A percentile compares a stretch with the other conserved stretches of the same genome.
Evolutionary conservation across 2,329 filamentous ascomycete genomes (phyloP).

Genomic region (Mariannaea sp.): DNA sequence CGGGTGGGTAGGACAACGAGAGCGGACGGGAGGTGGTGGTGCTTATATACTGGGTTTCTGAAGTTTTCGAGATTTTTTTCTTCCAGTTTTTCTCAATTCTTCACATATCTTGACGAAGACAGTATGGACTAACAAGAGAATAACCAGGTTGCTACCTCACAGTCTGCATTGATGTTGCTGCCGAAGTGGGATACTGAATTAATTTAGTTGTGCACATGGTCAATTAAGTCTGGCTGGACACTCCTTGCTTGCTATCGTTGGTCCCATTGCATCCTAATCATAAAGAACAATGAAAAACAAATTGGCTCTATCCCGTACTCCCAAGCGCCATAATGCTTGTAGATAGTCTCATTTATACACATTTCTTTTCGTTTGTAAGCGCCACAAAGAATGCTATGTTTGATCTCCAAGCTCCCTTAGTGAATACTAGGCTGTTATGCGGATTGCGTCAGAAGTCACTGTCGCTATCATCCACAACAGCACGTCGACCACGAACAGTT

Average conservation of each 20-base stretch:
- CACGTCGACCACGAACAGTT: constrained; percentile 35
- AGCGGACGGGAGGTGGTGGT: constrained; percentile 47
- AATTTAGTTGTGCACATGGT: neutral
- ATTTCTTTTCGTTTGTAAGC: neutral
- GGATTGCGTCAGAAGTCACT: constrained; percentile 31
- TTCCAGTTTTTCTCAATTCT: constrained; percentile 9
- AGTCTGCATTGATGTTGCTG: too few relatives aligned
- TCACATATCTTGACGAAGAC: neutral
- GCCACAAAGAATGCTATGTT: neutral
- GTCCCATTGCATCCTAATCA: too few relatives aligned
- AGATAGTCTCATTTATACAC: constrained; percentile 27
- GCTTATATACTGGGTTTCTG: constrained; percentile 55
- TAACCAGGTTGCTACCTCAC: constrained; percentile 14
- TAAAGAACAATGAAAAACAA: too few relatives aligned
- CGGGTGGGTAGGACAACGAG: constrained; percentile 36
- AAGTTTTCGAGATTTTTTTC: constrained; percentile 40
- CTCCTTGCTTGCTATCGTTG: neutral
- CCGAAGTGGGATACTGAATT: neutral
- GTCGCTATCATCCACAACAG: constrained; percentile 41
- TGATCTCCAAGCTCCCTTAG: too few relatives aligned
- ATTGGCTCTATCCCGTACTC: neutral
- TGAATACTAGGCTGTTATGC: too few relatives aligned
- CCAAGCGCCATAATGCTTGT: neutral
- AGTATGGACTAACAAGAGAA: constrained; percentile 24
- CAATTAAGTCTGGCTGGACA: constrained; percentile 2